phyloP scores from a whole-genome alignment of 1,139 yeast genomes.

The Saccharomycopsis phalli region DNA sequence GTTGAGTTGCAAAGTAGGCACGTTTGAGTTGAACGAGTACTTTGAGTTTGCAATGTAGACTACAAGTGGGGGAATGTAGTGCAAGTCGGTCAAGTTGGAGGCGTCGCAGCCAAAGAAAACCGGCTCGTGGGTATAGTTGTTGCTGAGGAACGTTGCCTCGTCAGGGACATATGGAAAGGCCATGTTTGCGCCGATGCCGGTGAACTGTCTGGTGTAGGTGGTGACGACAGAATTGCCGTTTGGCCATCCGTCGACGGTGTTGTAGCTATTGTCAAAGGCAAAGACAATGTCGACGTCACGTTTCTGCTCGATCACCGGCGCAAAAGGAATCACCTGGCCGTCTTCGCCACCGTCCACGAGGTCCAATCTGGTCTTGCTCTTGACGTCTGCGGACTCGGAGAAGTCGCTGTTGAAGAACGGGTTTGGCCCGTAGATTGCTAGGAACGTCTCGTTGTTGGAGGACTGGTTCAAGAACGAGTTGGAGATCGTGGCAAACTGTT shows the following conservation, averaged over 20 bases:
- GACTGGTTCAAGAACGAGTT: neutral
- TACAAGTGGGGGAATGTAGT: conserved; percentile 58
- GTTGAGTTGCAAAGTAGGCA: conserved; percentile 59
- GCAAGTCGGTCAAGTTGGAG: conserved; percentile 48
- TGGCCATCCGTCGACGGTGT: conserved; percentile 63
- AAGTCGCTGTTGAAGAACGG: conserved; percentile 46
- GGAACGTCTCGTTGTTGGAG: conserved; percentile 1
- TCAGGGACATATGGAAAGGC: conserved; percentile 36
- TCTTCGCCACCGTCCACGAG: conserved; percentile 93
- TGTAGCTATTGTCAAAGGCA: conserved; percentile 80
- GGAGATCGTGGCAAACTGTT: neutral
- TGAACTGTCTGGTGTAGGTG: conserved; percentile 65
- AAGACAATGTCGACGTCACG: conserved; percentile 72
- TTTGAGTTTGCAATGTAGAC: conserved; percentile 76
- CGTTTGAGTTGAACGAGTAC: conserved; percentile 57
- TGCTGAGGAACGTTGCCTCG: conserved; percentile 27
- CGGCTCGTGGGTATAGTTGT: conserved; percentile 45
- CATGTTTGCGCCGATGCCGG: conserved; percentile 45
- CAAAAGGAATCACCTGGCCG: conserved; percentile 65
- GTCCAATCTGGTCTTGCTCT: conserved; percentile 37
- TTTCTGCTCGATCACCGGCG: conserved; percentile 63
- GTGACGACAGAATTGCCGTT: conserved; percentile 61
- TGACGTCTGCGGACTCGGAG: neutral
- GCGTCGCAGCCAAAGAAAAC: conserved; percentile 85
- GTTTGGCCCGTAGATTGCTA: conserved; percentile 61